phyloP scores from a whole-genome alignment of 208 protist genomes.

The Blastocrithidia nonstop region DNA sequence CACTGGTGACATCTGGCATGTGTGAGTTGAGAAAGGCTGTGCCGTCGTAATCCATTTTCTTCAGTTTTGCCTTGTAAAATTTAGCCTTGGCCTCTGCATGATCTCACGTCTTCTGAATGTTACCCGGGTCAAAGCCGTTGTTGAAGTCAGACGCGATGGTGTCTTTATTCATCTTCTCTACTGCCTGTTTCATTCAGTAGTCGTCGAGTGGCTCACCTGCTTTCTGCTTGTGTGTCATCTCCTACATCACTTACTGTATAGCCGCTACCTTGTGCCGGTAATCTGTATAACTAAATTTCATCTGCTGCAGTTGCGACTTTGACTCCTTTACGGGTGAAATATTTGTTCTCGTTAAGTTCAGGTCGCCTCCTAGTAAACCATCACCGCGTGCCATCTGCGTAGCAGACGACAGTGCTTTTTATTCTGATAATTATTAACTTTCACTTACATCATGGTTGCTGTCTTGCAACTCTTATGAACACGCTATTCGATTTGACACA shows the following conservation, averaged over 20 bases:
- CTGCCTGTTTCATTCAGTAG: constrained; percentile 62
- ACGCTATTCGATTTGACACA: too few relatives aligned
- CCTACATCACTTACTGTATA: constrained; percentile 50
- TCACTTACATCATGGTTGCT: too few relatives aligned
- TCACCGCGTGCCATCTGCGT: too few relatives aligned
- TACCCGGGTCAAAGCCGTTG: constrained; percentile 55
- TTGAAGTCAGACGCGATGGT: constrained; percentile 23
- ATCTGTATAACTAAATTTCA: too few relatives aligned
- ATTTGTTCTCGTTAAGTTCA: too few relatives aligned
- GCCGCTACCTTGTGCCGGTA: too few relatives aligned
- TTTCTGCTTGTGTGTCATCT: constrained; percentile 64
- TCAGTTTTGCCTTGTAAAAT: constrained; percentile 79
- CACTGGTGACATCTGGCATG: constrained; percentile 58
- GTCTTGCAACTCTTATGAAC: too few relatives aligned
- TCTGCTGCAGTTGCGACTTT: too few relatives aligned
- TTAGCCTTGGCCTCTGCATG: constrained; percentile 57
- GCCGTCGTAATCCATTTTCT: constrained; percentile 81
- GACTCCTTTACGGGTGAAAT: too few relatives aligned
- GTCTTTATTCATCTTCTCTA: constrained; percentile 13
- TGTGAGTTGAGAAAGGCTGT: constrained; percentile 29
- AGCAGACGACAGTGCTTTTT: too few relatives aligned
- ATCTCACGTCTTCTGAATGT: constrained; percentile 75
- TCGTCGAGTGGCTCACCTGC: constrained; percentile 57
- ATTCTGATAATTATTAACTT: too few relatives aligned
- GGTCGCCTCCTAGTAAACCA: too few relatives aligned